Conservation (phyloP, 2,329 filamentous ascomycete species). For the Bisporella sp. region DNA sequence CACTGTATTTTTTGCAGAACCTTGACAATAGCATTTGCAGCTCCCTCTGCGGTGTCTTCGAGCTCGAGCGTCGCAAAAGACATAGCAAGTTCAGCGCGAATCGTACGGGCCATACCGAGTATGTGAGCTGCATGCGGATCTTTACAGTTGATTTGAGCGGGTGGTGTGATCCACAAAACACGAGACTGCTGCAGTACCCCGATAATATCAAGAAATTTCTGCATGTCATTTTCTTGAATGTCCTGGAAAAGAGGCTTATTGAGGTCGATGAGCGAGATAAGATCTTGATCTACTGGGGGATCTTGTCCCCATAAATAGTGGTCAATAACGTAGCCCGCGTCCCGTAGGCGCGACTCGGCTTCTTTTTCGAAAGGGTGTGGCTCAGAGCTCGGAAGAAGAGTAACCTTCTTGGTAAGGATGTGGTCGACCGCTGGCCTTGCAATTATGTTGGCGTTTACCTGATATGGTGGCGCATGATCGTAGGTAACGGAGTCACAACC, state of each 20-base stretch:
- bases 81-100: slow-evolving; percentile 12
- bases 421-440: background rate
- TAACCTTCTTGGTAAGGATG: background rate
- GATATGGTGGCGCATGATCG: slow-evolving; percentile 13
- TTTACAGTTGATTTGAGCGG: slow-evolving; percentile 19
- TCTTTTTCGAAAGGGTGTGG: background rate
- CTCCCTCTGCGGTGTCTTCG: background rate
- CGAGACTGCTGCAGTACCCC: background rate
- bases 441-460: slow-evolving; percentile 8
- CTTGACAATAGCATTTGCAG: background rate
- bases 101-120: slow-evolving; percentile 27
- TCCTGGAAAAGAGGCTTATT: background rate
- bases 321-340: slow-evolving; percentile 7
- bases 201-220: background rate
- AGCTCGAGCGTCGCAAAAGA: slow-evolving; percentile 13
- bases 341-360: background rate
- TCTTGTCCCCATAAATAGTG: slow-evolving; percentile 5
- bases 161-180: slow-evolving; percentile 31
- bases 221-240: background rate
- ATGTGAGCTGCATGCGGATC: slow-evolving; percentile 26
- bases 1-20: slow-evolving; percentile 11
- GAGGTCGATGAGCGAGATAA: slow-evolving; percentile 4
- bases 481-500: slow-evolving; percentile 20
- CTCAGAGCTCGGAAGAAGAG: background rate
- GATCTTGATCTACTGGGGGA: slow-evolving; percentile 8